These are phyloP conservation scores for Oryza glumipatula DNA, from an alignment of 176 grass and related monocot species.

Conservation along the genomic window DNA sequence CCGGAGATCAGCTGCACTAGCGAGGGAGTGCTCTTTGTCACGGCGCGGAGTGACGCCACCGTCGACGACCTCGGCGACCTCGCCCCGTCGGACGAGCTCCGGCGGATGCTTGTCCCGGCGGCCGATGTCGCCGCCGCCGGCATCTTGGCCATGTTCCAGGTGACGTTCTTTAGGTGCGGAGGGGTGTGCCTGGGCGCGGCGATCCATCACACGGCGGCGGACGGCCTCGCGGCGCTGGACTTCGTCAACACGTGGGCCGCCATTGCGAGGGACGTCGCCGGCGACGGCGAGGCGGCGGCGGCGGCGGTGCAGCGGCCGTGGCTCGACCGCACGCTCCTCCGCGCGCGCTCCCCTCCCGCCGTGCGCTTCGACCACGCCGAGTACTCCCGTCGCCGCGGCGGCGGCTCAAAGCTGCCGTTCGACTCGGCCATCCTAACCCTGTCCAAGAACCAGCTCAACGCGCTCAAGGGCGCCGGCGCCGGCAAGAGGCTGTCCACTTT, in stretches of 20 bases:
- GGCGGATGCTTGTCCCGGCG: slow-evolving; percentile 49
- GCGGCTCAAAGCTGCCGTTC: background rate
- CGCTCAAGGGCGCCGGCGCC: slow-evolving; percentile 25
- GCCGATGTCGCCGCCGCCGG: background rate
- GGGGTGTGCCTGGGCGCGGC: slow-evolving; percentile 50
- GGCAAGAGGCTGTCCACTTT: slow-evolving; percentile 47
- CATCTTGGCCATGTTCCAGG: slow-evolving; percentile 57
- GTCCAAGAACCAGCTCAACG: slow-evolving; percentile 46
- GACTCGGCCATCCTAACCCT: slow-evolving; percentile 43
- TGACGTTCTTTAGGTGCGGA: slow-evolving; percentile 68
- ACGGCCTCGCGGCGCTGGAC: slow-evolving; percentile 47
- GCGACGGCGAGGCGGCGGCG: background rate
- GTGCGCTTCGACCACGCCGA: slow-evolving; percentile 57
- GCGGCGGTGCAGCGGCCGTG: slow-evolving; percentile 15
- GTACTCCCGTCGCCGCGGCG: slow-evolving; percentile 34
- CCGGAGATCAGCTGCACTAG: slow-evolving; percentile 66
- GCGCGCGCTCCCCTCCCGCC: slow-evolving; percentile 41
- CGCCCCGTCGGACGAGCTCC: slow-evolving; percentile 44
- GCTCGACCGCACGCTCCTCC: slow-evolving; percentile 58
- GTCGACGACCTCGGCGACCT: slow-evolving; percentile 41
- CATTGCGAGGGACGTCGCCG: slow-evolving; percentile 25
- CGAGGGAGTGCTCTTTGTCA: slow-evolving; percentile 55
- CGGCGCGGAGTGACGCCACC: slow-evolving; percentile 31
- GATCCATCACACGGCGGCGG: slow-evolving; percentile 58
- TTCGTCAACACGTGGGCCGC: slow-evolving; percentile 60